Base-by-base conservation (phyloP, 768 basidiomycete genomes). In the Terana coerulea region DNA sequence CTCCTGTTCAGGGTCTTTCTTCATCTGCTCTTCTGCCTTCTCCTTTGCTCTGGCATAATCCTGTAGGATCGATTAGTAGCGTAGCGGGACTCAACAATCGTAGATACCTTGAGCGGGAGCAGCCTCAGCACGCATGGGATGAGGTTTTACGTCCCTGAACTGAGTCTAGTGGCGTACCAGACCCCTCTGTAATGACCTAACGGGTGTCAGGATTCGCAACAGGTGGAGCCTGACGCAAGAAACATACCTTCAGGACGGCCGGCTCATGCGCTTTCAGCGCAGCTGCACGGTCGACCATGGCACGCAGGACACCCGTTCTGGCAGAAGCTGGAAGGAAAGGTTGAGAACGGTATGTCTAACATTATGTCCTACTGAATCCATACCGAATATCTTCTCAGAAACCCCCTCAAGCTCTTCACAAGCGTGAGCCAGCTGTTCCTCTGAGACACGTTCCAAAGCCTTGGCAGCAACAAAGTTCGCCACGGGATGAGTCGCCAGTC, bases 391-490 rank as follows among this genome's bases (percentile, higher is more conserved):
- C 55, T 80, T 91, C 47, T 64, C 50, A 3, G 53, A 68, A 78
- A 88, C 81, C 34, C 73, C 72, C 40, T 72, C 66, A 29, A 94
- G 71, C 61, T 93, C 90, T n/a, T 67, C 59, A 39, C 84, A 75
- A 14, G 80, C 73, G 5, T 69, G 72, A 1, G 66, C 64, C 29
- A 98, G 63, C 54, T 88, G 81, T 3, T 70, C 68, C 15, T 67
- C 72, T n/a, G 77, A 72, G 11, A 84, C 65, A 40, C 90, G 74
- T 44, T 81, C 80, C 24, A 95, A 57, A 0, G 86, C 88, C 64
- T 83, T 86, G 0, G 94, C 87, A 4, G 94, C 75, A 19, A 98
- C 94, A 60, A 93, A 99, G 63, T 98, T 99, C 11, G 91, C 93
- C 2, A 95, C 88, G 2, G 95, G 92, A 67, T 99, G 95, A 17